Evolutionary conservation across 768 basidiomycete genomes (phyloP), one percentile per base, ranked within the genome.

Genomic region (Suillus luteus): DNA sequence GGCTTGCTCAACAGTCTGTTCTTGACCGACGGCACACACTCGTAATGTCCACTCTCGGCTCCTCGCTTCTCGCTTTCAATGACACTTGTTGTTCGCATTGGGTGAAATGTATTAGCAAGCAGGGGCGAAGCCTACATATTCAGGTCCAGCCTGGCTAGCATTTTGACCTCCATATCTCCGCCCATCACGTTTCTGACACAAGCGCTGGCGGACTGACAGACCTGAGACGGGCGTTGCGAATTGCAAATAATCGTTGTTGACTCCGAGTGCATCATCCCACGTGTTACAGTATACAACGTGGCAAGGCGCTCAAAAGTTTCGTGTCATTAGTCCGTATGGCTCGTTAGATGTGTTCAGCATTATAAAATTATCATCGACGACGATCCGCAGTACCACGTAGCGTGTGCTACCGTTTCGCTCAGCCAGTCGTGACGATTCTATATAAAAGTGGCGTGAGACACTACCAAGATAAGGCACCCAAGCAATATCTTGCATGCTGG

Each of bases 381-480:
- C 2, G 8, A 40, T 57, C 38, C 14, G 40, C 57, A 40, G 57
- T 11, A 41, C 24, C 24, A 49, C 24, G 49, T 49, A 49, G 40
- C 17, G 24, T 57, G 55, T 38, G 37, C 37, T 17, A 12, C 31
- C 15, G 14, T 9, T 24, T 31, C 46, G 46, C 22, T 33, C 15
- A 41, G 11, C 57, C 57, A 58, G 40, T 41, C 15, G 6, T 41
- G 12, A 19, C 38, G 40, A 22, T 24, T 10, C 22, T 22, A 9
- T 19, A 31, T 14, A 9, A 51, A 27, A 58, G 57, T 55, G 24
- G 69, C 60, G 68, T 67, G 70, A 37, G 61, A 52, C 8, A 14
- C 49, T 64, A 37, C 70, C 41, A 44, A 68, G 68, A 66, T 67
- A 52, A 66, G 59, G 62, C 59, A 52, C 51, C 22, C 14, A 33